Percentiles rank a stretch among this genome's conserved stretches.
Evolutionary conservation across 257 asterid genomes (phyloP).

Genomic region (Voacanga thouarsii): DNA sequence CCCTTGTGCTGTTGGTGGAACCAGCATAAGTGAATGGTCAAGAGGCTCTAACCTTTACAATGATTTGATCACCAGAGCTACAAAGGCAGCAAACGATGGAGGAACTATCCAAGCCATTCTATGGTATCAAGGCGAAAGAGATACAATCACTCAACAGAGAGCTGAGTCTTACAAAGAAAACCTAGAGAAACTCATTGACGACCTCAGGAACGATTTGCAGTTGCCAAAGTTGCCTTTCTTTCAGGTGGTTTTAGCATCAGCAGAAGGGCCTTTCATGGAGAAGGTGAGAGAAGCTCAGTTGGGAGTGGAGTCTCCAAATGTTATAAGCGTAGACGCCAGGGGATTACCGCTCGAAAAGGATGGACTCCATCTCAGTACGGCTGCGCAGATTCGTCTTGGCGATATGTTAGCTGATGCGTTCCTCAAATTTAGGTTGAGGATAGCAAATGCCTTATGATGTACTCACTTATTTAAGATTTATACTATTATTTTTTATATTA

Average conservation of each 20-base stretch:
- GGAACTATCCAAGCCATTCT: constrained; percentile 32
- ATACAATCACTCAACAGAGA: constrained; percentile 12
- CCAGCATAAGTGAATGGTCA: constrained; percentile 29
- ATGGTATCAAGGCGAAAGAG: constrained; percentile 50
- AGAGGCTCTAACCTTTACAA: constrained; percentile 13
- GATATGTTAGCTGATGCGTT: constrained; percentile 23
- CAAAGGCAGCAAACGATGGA: constrained; percentile 20
- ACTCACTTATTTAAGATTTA: no score
- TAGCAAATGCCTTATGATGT: no score
- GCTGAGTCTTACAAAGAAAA: constrained; percentile 4
- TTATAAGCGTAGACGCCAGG: constrained; percentile 4
- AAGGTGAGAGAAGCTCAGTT: constrained; percentile 24
- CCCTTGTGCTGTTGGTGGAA: constrained; percentile 48
- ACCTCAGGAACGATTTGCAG: constrained; percentile 24
- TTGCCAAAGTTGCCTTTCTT: constrained; percentile 19
- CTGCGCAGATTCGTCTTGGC: constrained; percentile 23
- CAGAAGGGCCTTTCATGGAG: constrained; percentile 12
- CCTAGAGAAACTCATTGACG: constrained; percentile 18
- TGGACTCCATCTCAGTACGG: constrained; percentile 20
- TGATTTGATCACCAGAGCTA: constrained; percentile 28
- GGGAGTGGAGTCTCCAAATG: constrained; percentile 3
- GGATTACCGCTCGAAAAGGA: constrained; percentile 17
- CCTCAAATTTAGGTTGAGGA: neutral
- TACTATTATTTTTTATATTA: no score
- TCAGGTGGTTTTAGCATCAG: constrained; percentile 19